Conservation (phyloP, 208 protist genomes). For the Crithidia acanthocephali region DNA sequence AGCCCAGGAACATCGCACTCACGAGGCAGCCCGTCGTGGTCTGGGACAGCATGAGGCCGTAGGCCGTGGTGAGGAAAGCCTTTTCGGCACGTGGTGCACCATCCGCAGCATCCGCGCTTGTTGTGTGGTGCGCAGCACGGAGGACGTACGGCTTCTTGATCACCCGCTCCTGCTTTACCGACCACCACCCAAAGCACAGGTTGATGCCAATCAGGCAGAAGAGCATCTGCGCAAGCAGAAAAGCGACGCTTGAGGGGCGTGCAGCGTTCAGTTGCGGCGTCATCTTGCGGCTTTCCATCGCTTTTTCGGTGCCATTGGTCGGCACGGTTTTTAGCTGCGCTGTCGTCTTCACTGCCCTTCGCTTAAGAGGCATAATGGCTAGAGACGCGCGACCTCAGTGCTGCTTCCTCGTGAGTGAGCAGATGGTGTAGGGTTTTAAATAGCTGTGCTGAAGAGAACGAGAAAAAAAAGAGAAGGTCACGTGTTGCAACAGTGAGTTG, state of each 20-base stretch:
- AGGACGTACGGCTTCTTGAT: slow-evolving; percentile 70
- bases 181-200: slow-evolving; percentile 84
- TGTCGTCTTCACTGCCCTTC: neutral
- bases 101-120: neutral
- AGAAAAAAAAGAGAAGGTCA: neutral
- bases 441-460: neutral
- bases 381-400: too few species aligned
- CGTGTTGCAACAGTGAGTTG: too few species aligned
- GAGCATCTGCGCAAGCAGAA: slow-evolving; percentile 56
- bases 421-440: neutral
- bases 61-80: slow-evolving; percentile 28
- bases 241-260: neutral
- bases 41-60: slow-evolving; percentile 37
- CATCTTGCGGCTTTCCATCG: neutral
- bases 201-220: slow-evolving; percentile 79
- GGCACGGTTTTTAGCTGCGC: neutral
- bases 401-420: too few species aligned
- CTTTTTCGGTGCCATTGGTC: neutral
- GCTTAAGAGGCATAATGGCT: too few species aligned
- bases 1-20: slow-evolving; percentile 18
- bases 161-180: slow-evolving; percentile 82
- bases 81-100: neutral
- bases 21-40: slow-evolving; percentile 29
- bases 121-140: neutral
- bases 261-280: neutral